Percentiles rank a stretch among this genome's conserved stretches.
phyloP scores from a whole-genome alignment of 78 protist species.

The Dictyostelium capitatum region DNA sequence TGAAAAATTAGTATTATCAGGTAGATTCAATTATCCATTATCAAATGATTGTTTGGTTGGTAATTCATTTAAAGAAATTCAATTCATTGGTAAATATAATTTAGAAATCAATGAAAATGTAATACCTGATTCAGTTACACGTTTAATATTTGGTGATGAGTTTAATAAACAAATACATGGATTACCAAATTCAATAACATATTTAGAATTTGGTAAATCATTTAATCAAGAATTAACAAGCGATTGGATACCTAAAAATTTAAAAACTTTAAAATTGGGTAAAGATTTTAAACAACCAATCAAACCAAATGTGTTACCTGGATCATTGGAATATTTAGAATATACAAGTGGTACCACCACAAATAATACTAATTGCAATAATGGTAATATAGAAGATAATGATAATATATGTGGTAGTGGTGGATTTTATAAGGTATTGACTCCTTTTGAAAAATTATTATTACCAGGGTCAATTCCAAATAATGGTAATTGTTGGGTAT shows the following conservation, averaged over 20 bases:
- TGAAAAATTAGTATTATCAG: slow-evolving; percentile 4
- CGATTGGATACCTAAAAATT: background rate
- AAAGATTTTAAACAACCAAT: background rate
- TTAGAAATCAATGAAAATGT: background rate
- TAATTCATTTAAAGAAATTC: background rate
- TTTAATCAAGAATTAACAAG: slow-evolving; percentile 2
- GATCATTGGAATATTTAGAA: background rate
- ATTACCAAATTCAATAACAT: background rate
- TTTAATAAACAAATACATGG: background rate
- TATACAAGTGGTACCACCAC: background rate
- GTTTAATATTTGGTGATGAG: background rate
- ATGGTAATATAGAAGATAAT: background rate
- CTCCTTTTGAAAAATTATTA: slow-evolving; percentile 5
- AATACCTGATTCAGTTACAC: background rate
- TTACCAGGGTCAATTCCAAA: background rate
- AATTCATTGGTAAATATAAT: slow-evolving; percentile 1
- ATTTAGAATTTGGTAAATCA: slow-evolving; percentile 9
- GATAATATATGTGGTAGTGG: background rate
- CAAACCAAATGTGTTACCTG: background rate
- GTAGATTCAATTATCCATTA: slow-evolving; percentile 7
- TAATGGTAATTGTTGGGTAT: background rate
- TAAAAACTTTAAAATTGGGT: background rate
- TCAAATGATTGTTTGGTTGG: background rate
- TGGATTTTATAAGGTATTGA: background rate
- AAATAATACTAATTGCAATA: background rate